phyloP scores from a whole-genome alignment of 2,329 filamentous ascomycete genomes.

The Sarocladium strictum region DNA sequence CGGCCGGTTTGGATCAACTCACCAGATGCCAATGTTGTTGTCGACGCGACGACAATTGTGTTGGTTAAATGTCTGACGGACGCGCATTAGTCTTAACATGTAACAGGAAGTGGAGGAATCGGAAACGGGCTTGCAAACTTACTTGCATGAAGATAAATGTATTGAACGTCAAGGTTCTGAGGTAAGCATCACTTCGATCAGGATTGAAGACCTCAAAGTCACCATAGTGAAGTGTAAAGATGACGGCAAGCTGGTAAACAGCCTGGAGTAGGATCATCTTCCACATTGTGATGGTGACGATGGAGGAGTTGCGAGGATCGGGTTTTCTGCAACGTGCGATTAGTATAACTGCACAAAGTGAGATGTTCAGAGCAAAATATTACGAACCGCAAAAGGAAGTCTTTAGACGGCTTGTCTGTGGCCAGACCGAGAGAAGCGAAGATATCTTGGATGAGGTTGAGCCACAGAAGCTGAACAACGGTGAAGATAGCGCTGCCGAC shows the following conservation, averaged over 20 bases:
- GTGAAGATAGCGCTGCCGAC: constrained; percentile 45
- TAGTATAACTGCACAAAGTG: no score
- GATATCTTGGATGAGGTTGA: constrained; percentile 56
- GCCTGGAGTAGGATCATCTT: constrained; percentile 77
- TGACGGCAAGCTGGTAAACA: constrained; percentile 60
- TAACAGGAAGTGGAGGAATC: constrained; percentile 34
- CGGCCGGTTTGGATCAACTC: neutral
- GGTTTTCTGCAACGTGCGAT: constrained; percentile 15
- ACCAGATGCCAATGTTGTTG: constrained; percentile 69
- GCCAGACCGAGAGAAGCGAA: constrained; percentile 47
- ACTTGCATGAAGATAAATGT: constrained; percentile 67
- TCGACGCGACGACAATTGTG: constrained; percentile 65
- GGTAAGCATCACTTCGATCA: constrained; percentile 29
- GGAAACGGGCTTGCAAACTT: constrained; percentile 65
- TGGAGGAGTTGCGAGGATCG: constrained; percentile 21
- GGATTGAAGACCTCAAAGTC: constrained; percentile 31
- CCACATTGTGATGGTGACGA: constrained; percentile 69
- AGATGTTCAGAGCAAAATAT: neutral
- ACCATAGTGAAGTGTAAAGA: constrained; percentile 58
- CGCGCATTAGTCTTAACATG: no score
- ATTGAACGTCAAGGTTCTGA: constrained; percentile 66
- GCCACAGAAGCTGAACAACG: constrained; percentile 53
- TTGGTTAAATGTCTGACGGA: neutral
- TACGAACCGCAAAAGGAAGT: constrained; percentile 22
- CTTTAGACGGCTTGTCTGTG: constrained; percentile 29